Percentiles rank a stretch among this genome's conserved stretches.
These are phyloP conservation scores for Epichloe uncinata DNA, from an alignment of 2,329 filamentous ascomycete species.

Conservation along the genomic window DNA sequence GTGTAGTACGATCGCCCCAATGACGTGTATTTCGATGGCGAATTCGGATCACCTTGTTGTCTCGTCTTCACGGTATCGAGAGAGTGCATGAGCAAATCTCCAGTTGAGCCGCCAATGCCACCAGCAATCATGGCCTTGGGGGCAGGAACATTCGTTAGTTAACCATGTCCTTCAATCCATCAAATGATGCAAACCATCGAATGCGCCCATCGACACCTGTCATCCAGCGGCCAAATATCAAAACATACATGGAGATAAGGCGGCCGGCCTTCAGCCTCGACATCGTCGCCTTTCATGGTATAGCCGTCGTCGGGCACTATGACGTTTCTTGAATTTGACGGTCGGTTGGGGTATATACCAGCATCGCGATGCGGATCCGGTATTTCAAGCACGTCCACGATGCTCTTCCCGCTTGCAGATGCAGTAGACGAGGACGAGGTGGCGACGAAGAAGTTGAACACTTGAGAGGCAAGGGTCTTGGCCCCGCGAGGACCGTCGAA, in stretches of 20 bases:
- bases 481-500: not conserved
- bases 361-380: constrained; percentile 20
- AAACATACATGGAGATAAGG: constrained; percentile 30
- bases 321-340: constrained; percentile 13
- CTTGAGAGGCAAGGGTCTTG: constrained; percentile 7
- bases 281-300: constrained; percentile 24
- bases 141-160: constrained; percentile 2
- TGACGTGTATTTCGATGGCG: constrained; percentile 85
- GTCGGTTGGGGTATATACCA: constrained; percentile 13
- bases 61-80: constrained; percentile 97
- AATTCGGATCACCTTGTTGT: constrained; percentile 88
- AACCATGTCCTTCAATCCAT: not conserved
- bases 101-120: constrained; percentile 80
- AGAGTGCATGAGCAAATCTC: constrained; percentile 97
- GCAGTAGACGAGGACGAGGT: constrained; percentile 5
- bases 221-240: not conserved
- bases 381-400: constrained; percentile 2
- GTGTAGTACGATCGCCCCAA: constrained; percentile 84
- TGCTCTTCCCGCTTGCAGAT: constrained; percentile 5
- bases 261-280: constrained; percentile 29
- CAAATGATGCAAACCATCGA: not conserved
- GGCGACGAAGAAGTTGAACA: constrained; percentile 2
- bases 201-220: not conserved
- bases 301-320: constrained; percentile 13
- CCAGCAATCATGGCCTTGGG: constrained; percentile 84